These are phyloP conservation scores for Acanthamoeba polyphaga DNA, from an alignment of 208 protist species.

Conservation along the genomic window DNA sequence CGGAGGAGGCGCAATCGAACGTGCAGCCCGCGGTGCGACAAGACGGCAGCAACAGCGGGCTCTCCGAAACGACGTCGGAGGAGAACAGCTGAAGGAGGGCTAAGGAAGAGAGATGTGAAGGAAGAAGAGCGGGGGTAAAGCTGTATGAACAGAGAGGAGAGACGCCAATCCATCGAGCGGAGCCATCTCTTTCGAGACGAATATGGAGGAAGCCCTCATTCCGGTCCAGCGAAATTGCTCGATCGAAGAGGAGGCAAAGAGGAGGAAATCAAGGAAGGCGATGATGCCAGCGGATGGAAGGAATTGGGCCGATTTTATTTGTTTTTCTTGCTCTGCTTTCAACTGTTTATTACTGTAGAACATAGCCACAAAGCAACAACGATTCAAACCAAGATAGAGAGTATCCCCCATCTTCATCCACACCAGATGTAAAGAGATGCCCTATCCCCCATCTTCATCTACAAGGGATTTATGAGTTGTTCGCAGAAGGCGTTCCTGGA, in stretches of 20 bases:
- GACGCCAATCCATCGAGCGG: not conserved
- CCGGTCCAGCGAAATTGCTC: not conserved
- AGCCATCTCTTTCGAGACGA: not conserved
- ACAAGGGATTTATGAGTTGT: too few species aligned
- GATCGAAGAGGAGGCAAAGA: not conserved
- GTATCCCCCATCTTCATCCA: too few species aligned
- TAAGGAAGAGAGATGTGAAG: not conserved
- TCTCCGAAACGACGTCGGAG: not conserved
- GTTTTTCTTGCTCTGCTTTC: slow-evolving; percentile 21
- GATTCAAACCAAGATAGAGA: not conserved
- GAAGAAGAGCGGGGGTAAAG: not conserved
- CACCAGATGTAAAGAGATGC: too few species aligned
- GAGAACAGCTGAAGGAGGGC: not conserved
- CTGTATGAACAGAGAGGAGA: not conserved
- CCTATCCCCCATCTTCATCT: too few species aligned
- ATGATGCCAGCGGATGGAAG: not conserved
- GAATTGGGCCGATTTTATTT: not conserved
- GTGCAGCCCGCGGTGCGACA: not conserved
- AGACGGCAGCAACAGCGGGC: not conserved
- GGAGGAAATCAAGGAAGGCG: not conserved
- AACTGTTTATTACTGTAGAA: not conserved
- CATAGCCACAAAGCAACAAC: not conserved
- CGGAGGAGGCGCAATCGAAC: not conserved
- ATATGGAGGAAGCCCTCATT: not conserved
- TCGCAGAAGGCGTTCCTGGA: not conserved